Conservation (phyloP, 2,329 filamentous ascomycete genomes). For the Verticillium alfalfae region DNA sequence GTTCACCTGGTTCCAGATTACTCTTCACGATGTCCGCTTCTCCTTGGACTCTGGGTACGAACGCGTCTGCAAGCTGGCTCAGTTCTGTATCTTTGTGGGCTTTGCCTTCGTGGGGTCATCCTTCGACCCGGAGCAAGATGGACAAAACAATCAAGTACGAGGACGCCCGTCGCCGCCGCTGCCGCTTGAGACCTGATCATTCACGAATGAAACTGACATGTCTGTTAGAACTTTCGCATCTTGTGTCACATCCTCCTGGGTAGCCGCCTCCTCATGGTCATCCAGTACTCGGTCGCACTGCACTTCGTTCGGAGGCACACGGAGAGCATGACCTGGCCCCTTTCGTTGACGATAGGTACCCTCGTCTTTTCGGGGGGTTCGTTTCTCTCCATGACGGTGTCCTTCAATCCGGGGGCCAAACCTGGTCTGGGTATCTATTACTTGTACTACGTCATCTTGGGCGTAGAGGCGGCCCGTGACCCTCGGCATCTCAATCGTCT, state of each 20-base stretch:
- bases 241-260: constrained; percentile 32
- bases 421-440: constrained; percentile 22
- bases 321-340: constrained; percentile 14
- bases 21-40: constrained; percentile 53
- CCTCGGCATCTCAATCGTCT: constrained; percentile 41
- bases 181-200: no score
- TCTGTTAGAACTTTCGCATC: constrained; percentile 27
- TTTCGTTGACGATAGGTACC: constrained; percentile 23
- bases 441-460: constrained; percentile 43
- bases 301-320: constrained; percentile 22
- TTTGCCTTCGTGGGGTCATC: constrained; percentile 46
- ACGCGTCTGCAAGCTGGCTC: constrained; percentile 43
- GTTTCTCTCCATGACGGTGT: constrained; percentile 9
- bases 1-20: constrained; percentile 56
- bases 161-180: background rate
- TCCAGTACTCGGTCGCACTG: constrained; percentile 29
- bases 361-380: constrained; percentile 25
- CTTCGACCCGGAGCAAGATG: constrained; percentile 26
- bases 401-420: constrained; percentile 3
- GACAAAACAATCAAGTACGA: constrained; percentile 13
- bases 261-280: constrained; percentile 15
- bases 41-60: constrained; percentile 49
- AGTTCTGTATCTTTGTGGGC: constrained; percentile 50
- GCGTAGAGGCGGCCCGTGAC: constrained; percentile 39
- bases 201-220: no score